A percentile compares a stretch with the other conserved stretches of the same genome.
Conservation (phyloP, 192 early-diverging fungal species). For the Entomortierella chlamydospora region DNA sequence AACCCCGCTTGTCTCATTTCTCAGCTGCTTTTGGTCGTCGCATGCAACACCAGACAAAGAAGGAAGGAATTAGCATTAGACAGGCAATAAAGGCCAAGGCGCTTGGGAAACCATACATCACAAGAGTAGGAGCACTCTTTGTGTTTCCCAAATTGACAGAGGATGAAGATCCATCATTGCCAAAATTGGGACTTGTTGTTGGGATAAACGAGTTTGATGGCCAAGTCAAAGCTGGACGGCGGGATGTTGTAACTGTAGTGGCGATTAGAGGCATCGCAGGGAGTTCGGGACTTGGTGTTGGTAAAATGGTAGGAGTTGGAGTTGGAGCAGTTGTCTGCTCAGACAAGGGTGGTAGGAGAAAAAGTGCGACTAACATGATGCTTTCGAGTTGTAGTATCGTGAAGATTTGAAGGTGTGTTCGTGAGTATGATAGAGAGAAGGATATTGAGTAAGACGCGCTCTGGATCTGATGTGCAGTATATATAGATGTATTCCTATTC, state of each 20-base stretch:
- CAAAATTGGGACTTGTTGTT: not conserved
- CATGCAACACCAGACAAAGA: conserved; percentile 49
- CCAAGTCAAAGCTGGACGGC: not conserved
- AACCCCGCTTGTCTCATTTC: too few relatives aligned
- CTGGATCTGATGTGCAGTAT: too few relatives aligned
- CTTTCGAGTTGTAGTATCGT: too few relatives aligned
- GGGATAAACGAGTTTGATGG: not conserved
- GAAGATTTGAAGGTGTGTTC: too few relatives aligned
- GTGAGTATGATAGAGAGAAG: too few relatives aligned
- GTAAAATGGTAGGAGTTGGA: not conserved
- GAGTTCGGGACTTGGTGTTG: not conserved
- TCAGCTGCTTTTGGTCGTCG: conserved; percentile 11
- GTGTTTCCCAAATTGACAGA: too few relatives aligned
- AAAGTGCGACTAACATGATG: not conserved
- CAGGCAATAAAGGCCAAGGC: conserved; percentile 3
- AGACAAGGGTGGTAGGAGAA: not conserved
- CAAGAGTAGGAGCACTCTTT: not conserved
- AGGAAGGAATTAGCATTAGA: conserved; percentile 40
- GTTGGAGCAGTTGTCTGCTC: not conserved
- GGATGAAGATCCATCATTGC: too few relatives aligned
- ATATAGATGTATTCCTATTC: too few relatives aligned
- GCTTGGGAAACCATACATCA: conserved; percentile 3
- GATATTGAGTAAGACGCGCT: too few relatives aligned
- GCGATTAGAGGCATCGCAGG: not conserved
- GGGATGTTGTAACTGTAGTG: not conserved